These are phyloP conservation scores for Neurospora cerealis DNA, from an alignment of 495 filamentous ascomycete genomes.

Conservation along the genomic window DNA sequence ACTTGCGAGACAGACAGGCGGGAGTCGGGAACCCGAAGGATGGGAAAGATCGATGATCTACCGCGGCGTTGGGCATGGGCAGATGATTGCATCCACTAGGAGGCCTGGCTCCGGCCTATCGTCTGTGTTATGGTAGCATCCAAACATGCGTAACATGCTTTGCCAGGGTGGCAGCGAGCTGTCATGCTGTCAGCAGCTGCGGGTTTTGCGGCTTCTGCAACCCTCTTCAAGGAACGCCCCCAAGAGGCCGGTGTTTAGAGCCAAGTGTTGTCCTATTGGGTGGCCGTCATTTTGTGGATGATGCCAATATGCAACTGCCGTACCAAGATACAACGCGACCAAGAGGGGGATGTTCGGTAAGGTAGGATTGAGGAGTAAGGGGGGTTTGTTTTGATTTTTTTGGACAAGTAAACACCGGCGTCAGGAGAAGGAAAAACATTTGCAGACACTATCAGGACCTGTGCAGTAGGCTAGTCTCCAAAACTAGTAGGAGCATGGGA, in stretches of 20 bases:
- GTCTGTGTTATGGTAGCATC: background rate
- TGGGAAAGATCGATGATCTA: background rate
- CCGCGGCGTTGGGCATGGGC: background rate
- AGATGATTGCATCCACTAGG: background rate
- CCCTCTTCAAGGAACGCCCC: background rate
- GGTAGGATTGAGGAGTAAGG: background rate
- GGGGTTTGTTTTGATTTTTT: background rate
- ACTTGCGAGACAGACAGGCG: background rate
- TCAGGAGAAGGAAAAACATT: background rate
- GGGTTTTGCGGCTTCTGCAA: background rate
- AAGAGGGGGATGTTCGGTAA: background rate
- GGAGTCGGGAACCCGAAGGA: background rate
- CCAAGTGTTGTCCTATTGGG: background rate
- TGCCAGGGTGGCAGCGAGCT: background rate
- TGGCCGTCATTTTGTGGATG: background rate
- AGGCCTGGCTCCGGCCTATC: background rate
- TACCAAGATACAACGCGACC: background rate
- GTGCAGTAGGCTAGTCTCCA: background rate
- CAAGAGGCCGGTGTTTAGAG: background rate
- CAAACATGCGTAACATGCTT: background rate
- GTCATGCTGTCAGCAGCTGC: background rate
- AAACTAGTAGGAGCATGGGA: background rate
- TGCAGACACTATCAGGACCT: background rate
- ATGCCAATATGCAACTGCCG: background rate
- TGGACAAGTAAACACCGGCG: background rate